phyloP scores from a whole-genome alignment of 2,329 filamentous ascomycete genomes.

The Trichoderma endophyticum region DNA sequence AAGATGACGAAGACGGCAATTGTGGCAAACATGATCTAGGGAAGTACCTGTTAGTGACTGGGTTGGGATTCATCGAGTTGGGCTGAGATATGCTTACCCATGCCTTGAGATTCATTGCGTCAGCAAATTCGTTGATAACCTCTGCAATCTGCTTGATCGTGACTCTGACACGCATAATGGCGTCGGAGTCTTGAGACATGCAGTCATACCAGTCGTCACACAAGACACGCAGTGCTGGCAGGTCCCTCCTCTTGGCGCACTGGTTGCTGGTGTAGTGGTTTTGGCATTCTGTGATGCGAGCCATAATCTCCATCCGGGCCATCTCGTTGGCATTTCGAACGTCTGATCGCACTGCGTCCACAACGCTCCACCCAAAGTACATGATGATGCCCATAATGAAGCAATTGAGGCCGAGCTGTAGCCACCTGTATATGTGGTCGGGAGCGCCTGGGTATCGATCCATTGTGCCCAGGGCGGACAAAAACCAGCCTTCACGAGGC shows the following conservation, averaged over 20 bases:
- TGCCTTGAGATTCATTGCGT: conserved; percentile 81
- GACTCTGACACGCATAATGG: conserved; percentile 74
- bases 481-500: conserved; percentile 28
- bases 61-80: neutral
- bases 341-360: conserved; percentile 69
- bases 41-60: neutral
- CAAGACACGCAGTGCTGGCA: conserved; percentile 68
- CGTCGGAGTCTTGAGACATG: conserved; percentile 78
- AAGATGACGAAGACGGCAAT: conserved; percentile 12
- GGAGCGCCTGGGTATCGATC: conserved; percentile 58
- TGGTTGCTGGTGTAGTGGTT: conserved; percentile 72
- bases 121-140: conserved; percentile 91
- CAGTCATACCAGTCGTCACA: conserved; percentile 84
- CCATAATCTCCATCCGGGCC: conserved; percentile 64
- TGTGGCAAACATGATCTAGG: neutral
- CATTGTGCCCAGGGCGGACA: conserved; percentile 49
- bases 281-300: conserved; percentile 70
- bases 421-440: conserved; percentile 57
- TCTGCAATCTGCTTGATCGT: conserved; percentile 85
- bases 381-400: conserved; percentile 53
- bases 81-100: conserved; percentile 42
- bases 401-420: conserved; percentile 61
- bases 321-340: conserved; percentile 69
- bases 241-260: conserved; percentile 58
- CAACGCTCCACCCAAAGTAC: conserved; percentile 68